Evolutionary conservation across 169 alveolate genomes (phyloP).

Genomic region (Cryptosporidium bovis): DNA sequence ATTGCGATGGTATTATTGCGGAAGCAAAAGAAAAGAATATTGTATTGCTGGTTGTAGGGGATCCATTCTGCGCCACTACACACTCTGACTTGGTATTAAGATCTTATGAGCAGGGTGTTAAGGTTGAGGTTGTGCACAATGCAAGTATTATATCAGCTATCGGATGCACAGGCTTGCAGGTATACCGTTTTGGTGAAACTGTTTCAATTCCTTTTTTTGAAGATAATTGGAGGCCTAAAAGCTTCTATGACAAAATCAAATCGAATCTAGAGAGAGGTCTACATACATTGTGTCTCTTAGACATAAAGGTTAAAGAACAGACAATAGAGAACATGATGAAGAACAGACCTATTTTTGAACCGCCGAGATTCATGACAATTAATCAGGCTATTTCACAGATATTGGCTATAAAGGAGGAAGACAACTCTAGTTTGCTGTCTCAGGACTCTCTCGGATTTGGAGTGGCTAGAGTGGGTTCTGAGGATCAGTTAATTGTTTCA

Average conservation of each 20-base stretch:
- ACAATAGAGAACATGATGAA: constrained; percentile 94
- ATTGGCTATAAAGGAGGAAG: constrained; percentile 85
- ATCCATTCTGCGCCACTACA: constrained; percentile 96
- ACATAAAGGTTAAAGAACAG: constrained; percentile 97
- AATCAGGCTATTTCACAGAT: constrained; percentile 91
- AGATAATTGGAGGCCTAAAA: constrained; percentile 96
- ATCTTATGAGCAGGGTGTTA: constrained; percentile 89
- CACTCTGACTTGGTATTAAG: constrained; percentile 93
- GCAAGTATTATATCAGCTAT: constrained; percentile 90
- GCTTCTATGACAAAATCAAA: constrained; percentile 94
- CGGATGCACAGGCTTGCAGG: constrained; percentile 85
- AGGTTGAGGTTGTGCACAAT: constrained; percentile 93
- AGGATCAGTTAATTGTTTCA: constrained; percentile 85
- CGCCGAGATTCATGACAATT: constrained; percentile 93
- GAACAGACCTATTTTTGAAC: constrained; percentile 93
- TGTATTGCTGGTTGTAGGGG: constrained; percentile 94
- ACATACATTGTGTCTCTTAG: constrained; percentile 97
- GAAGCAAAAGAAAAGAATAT: constrained; percentile 88
- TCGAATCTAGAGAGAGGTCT: constrained; percentile 88
- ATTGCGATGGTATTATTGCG: constrained; percentile 88
- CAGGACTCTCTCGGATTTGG: constrained; percentile 89
- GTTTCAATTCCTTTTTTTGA: constrained; percentile 98
- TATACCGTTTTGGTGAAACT: constrained; percentile 98
- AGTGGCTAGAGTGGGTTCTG: constrained; percentile 94
- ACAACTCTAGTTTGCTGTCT: constrained; percentile 72